Evolutionary conservation across 192 early-diverging fungal species (phyloP), one percentile per base, ranked within the genome.

Genomic region (Umbelopsis isabellina): DNA sequence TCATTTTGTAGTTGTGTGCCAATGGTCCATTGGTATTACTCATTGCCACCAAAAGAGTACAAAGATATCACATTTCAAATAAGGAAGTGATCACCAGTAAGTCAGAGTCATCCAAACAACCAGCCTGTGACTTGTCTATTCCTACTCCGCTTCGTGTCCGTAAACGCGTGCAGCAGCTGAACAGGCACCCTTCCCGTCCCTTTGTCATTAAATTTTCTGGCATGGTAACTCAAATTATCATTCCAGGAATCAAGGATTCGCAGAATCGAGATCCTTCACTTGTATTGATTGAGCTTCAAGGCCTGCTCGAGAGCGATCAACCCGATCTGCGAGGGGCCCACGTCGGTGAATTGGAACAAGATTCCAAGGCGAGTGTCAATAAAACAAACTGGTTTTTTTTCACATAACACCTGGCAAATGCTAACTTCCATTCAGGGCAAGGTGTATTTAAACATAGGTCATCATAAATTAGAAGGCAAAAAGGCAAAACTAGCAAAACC

Each of bases 381-480:
- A 16, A 10, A 33, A 16, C 30, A 25, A 61, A 18, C 27, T 27
- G 55, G 13, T 61, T 8, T 30, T 33, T 12, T 30, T 33, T 35
- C n/a, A 3, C 21, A 58, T 53, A 12, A 41, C 37, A 41, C 37
- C 37, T 41, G 37, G 37, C 37, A 41, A 37, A 41, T 41, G 37
- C 37, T 41, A 41, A 41, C 21, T 13, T 58, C 33, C 15, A 12
- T 35, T 27, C 25, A 61, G 55, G 55, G 55, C 55, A 61, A 33
- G 30, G 27, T 61, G 27, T 35, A 27, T 61, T 61, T 61, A 30
- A 61, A 44, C 18, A 71, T 76, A 25, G 79, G 79, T 18, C 79
- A 76, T 64, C 74, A 80, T 53, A 67, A 71, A 25, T 18, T 80
- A 21, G 65, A 71, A 47, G 79, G 79, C 25, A 72, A 71, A 45